These are phyloP conservation scores for Thymus mandschuricus DNA, from an alignment of 257 asterid genomes.

Conservation along the genomic window DNA sequence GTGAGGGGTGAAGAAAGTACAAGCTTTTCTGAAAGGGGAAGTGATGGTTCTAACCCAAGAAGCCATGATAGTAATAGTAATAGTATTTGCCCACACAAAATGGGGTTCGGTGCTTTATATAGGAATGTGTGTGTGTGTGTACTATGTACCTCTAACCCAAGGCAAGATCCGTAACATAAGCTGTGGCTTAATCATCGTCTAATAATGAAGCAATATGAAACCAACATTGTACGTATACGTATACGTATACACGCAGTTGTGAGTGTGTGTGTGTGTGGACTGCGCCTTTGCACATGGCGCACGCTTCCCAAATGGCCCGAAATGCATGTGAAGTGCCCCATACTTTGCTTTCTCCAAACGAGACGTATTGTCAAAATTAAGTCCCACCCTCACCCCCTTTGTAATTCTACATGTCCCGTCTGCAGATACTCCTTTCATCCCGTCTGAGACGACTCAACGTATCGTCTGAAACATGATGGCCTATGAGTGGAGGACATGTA, in stretches of 20 bases:
- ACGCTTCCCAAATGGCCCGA: conserved; percentile 52
- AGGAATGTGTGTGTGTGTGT: not conserved
- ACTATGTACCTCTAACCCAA: conserved; percentile 27
- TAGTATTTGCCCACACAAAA: not conserved
- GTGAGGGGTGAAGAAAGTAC: conserved; percentile 45
- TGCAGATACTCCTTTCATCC: not conserved
- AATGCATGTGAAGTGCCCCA: conserved; percentile 45
- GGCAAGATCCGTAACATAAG: conserved; percentile 54
- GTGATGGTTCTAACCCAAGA: conserved; percentile 53
- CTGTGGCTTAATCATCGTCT: conserved; percentile 38
- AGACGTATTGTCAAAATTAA: conserved; percentile 27
- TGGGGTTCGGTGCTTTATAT: not conserved
- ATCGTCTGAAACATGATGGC: too few species aligned
- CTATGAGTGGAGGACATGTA: conserved; percentile 1
- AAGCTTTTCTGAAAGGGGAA: conserved; percentile 52
- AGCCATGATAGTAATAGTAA: conserved; percentile 23
- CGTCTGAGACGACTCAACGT: too few species aligned
- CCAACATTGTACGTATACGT: not conserved
- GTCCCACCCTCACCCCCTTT: not conserved
- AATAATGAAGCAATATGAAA: conserved; percentile 26
- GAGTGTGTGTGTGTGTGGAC: conserved; percentile 21
- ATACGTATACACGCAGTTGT: not conserved
- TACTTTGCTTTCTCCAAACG: conserved; percentile 31
- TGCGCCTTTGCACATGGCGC: conserved; percentile 55
- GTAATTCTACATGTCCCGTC: not conserved